Percentiles rank a stretch among this genome's conserved stretches.
Evolutionary conservation across 768 basidiomycete species (phyloP).

Genomic region (Termitomyces sp.): DNA sequence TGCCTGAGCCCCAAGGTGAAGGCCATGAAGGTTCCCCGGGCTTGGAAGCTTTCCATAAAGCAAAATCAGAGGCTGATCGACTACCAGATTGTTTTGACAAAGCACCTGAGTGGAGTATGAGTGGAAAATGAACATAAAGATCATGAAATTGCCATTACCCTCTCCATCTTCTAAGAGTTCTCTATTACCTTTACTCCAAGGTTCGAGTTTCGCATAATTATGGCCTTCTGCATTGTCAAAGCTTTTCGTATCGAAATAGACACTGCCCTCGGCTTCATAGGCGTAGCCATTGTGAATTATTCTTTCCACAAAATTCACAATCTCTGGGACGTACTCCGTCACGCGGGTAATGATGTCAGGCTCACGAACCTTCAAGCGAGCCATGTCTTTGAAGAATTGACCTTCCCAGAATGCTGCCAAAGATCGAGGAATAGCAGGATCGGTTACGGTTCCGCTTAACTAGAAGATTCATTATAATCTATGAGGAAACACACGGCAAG

Average conservation of each 20-base stretch:
- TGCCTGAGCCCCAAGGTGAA: constrained; percentile 93
- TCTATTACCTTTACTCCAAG: constrained; percentile 93
- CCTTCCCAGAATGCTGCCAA: constrained; percentile 87
- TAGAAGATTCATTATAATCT: constrained; percentile 23
- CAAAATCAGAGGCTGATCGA: constrained; percentile 89
- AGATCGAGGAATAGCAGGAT: constrained; percentile 80
- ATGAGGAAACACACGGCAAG: constrained; percentile 4
- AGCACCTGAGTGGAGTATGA: constrained; percentile 28
- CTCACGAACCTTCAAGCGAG: constrained; percentile 76
- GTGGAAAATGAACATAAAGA: not conserved
- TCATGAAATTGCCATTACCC: constrained; percentile 45
- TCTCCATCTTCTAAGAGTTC: constrained; percentile 90
- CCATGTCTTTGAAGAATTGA: constrained; percentile 91
- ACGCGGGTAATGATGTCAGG: constrained; percentile 94
- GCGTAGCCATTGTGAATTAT: constrained; percentile 87
- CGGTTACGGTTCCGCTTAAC: constrained; percentile 78
- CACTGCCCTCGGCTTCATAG: constrained; percentile 65
- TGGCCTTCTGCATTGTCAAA: constrained; percentile 80
- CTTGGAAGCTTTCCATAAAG: constrained; percentile 96
- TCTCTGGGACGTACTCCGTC: constrained; percentile 95
- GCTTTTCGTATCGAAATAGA: constrained; percentile 86
- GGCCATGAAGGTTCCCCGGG: constrained; percentile 96
- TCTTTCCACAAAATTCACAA: constrained; percentile 82
- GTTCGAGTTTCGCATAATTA: constrained; percentile 91
- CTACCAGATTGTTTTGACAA: constrained; percentile 53